Base-by-base conservation (phyloP, 805 yeast species). In the Suhomyces faveliae region DNA sequence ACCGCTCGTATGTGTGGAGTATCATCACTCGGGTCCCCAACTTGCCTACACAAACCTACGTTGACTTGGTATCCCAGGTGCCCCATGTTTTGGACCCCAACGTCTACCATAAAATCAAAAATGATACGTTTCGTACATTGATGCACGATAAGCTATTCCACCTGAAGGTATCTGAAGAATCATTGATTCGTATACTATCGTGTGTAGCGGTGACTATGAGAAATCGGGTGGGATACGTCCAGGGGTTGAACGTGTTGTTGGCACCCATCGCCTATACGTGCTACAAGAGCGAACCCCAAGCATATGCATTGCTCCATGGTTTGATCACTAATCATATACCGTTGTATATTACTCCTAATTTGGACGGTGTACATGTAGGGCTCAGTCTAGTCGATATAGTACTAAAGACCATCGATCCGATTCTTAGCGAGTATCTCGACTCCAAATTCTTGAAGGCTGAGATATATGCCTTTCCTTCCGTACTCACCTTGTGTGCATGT, bases 111-210 rank as follows among this genome's bases (percentile, higher is more conserved):
- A 90, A 90, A 65, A 89, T 90, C 49, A 78, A 83, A 49, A 87
- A 90, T 62, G 97, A 90, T 60, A 86, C 96, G 0, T 89, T 89
- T 56, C 70, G 97, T 49, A 90, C 97, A 0, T 74, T 90, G 54
- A 85, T 87, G 64, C 84, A 88, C 30, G 96, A 90, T 60, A 68
- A 72, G 21, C 61, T 64, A 12, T 90, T 89, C 67, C 82, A 80
- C 48, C 66, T 68, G 42, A 77, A 76, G 46, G 96, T 89, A 1
- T 64, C 80, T n/a, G 96, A 89, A 58, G 81, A 78, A 2, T 68
- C 87, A 0, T 66, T 90, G 38, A 76, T 85, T 8, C 67, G 97
- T 40, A 69, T 89, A 2, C 72, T 90, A 21, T 85, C 87, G 25
- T 83, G 87, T n/a, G 78, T 81, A 59, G 95, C 95, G 2, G 66